Percentiles rank a stretch among this genome's conserved stretches.
phyloP scores from a whole-genome alignment of 2,329 filamentous ascomycete genomes.

The Colletotrichum australisinense region DNA sequence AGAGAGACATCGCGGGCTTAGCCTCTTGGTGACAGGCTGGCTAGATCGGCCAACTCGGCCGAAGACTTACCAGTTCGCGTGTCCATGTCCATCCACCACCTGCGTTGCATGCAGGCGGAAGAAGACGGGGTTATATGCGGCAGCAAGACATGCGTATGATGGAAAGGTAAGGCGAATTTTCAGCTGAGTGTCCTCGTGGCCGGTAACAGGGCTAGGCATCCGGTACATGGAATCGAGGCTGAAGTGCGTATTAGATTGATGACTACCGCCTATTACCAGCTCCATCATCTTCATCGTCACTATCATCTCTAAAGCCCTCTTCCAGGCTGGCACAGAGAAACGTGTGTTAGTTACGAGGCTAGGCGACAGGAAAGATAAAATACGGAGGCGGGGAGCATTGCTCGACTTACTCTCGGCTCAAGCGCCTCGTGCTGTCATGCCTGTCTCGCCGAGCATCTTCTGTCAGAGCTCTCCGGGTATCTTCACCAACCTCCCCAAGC shows the following conservation, averaged over 20 bases:
- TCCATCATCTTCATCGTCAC: constrained; percentile 52
- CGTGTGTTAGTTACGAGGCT: constrained; percentile 21
- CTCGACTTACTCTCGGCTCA: constrained; percentile 77
- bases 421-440: constrained; percentile 65
- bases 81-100: not conserved
- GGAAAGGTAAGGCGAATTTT: not conserved
- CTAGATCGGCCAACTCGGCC: constrained; percentile 14
- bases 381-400: not conserved
- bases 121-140: constrained; percentile 3
- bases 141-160: not conserved
- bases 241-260: constrained; percentile 21
- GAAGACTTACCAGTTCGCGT: not conserved
- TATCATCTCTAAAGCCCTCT: constrained; percentile 60
- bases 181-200: constrained; percentile 16
- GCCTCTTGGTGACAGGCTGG: not conserved
- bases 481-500: constrained; percentile 68
- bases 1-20: not conserved
- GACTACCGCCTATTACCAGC: constrained; percentile 32
- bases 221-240: constrained; percentile 7
- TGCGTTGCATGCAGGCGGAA: constrained; percentile 3
- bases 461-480: constrained; percentile 53
- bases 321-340: constrained; percentile 63
- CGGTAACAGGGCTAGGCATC: not conserved
- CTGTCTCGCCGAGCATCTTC: constrained; percentile 50
- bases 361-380: not conserved